Conservation (phyloP, 129 eudicot species). For the Arctium minus region DNA sequence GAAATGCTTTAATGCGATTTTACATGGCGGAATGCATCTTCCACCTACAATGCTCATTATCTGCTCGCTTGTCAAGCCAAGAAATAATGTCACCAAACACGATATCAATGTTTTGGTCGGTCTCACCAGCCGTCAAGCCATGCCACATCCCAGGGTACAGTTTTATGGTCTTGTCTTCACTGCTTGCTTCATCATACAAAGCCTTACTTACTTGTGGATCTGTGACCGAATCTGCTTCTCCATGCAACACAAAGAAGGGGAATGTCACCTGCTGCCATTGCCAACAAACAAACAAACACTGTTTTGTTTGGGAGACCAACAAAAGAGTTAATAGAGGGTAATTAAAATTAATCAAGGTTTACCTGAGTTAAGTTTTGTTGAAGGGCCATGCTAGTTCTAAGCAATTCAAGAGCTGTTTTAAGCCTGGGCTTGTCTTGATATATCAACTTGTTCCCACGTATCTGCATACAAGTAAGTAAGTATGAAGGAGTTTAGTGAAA, state of each 20-base stretch:
- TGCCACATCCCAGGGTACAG: conserved; percentile 97
- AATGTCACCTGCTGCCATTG: conserved; percentile 52
- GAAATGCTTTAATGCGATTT: too few relatives aligned
- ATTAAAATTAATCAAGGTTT: not conserved
- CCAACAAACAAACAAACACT: not conserved
- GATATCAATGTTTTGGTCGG: conserved; percentile 61
- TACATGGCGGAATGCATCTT: not conserved
- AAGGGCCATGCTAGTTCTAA: conserved; percentile 88
- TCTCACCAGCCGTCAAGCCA: conserved; percentile 82
- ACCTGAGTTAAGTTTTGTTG: conserved; percentile 83
- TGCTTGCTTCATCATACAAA: conserved; percentile 67
- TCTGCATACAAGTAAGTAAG: conserved; percentile 31
- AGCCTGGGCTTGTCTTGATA: conserved; percentile 89
- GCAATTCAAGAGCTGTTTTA: conserved; percentile 95
- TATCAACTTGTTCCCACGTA: conserved; percentile 79
- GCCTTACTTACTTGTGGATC: conserved; percentile 94
- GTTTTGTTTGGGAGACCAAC: not conserved
- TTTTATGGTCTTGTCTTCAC: conserved; percentile 74
- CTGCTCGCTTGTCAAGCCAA: conserved; percentile 72
- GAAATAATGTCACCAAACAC: conserved; percentile 67
- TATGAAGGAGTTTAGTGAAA: too few relatives aligned
- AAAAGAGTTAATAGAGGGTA: not conserved
- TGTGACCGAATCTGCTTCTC: conserved; percentile 84
- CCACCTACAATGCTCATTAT: not conserved
- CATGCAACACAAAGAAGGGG: conserved; percentile 92